A percentile compares a stretch with the other conserved stretches of the same genome.
These are phyloP conservation scores for Bruguiera hainesii DNA, from an alignment of 441 rosid species.

Conservation along the genomic window DNA sequence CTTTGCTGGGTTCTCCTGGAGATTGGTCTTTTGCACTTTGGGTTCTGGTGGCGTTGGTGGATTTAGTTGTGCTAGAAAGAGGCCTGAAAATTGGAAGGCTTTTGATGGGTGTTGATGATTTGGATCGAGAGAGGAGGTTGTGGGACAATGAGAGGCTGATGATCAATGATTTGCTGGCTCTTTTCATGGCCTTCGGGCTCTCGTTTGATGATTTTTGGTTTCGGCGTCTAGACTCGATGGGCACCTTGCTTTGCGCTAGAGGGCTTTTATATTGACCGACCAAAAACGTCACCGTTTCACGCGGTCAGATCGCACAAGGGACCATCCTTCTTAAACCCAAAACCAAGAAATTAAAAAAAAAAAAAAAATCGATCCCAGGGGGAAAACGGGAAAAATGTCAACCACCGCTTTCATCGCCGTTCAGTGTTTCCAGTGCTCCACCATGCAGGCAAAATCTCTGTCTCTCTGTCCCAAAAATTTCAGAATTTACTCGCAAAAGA, in stretches of 20 bases:
- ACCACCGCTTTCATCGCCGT: constrained; percentile 47
- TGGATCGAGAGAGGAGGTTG: constrained; percentile 5
- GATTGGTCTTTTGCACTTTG: neutral
- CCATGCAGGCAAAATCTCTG: constrained; percentile 60
- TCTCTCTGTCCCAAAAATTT: constrained; percentile 1
- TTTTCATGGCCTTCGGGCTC: constrained; percentile 24
- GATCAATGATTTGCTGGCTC: constrained; percentile 13
- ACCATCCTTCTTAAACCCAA: too few species aligned
- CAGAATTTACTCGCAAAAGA: neutral
- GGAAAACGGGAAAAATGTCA: too few species aligned
- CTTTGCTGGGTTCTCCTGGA: constrained; percentile 21
- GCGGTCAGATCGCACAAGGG: too few species aligned
- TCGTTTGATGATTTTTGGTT: neutral
- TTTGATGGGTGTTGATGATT: constrained; percentile 9
- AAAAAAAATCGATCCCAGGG: too few species aligned
- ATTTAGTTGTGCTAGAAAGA: constrained; percentile 12
- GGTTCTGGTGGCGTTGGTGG: neutral
- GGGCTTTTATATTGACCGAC: too few species aligned
- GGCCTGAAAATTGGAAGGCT: constrained; percentile 7
- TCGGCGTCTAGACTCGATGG: too few species aligned
- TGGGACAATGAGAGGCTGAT: constrained; percentile 4
- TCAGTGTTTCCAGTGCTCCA: constrained; percentile 76
- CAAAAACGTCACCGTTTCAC: too few species aligned
- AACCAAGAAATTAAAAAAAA: too few species aligned
- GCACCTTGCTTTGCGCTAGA: too few species aligned